Base-by-base conservation (phyloP, 306 rosid genomes). In the Pyrus bretschneideri region DNA sequence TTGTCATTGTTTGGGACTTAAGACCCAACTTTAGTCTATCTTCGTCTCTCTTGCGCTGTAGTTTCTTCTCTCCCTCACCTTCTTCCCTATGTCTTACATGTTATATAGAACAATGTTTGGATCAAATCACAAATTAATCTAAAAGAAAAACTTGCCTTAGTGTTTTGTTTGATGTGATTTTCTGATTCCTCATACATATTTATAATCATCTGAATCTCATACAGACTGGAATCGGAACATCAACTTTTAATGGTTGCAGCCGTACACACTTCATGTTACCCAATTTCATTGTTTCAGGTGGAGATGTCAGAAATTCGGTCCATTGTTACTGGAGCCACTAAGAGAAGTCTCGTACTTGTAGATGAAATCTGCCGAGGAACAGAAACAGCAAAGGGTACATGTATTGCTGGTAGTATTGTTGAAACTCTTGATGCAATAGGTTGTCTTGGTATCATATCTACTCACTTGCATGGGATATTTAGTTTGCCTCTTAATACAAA, bases 281-380 rank as follows among this genome's bases (percentile, higher is more conserved):
- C 71, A 66, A 11, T 83, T 82, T 75, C 33, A 55, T 52, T 65
- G 35, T 79, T 57, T 49, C 90, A 95, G 98, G 97, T 95, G 63
- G 97, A 95, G 83, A 95, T 95, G 97, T 92, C 98, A 5, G 97
- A 95, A 85, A 83, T 95, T 81, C 89, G 92, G 77, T 89, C 97
- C 31, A 89, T 95, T 82, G 71, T 95, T 67, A 72, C 81, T 38
- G 91, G 92, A 73, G 87, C 92, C 52, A 84, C 91, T 69, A 76
- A 86, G 79, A 88, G 91, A 82, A 95, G 97, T 82, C 97, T 95
- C 25, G 92, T 95, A 76, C 98, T 95, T 77, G 77, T 95, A 71
- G 98, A 95, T 81, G 98, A 95, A 88, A 92, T 95, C 73, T 95
- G 98, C 80, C 89, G 98, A 38, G 98, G 98, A 83, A 95, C 98